phyloP scores from a whole-genome alignment of 108 stramenopile genomes.

The Cyclostephanos tholiformis region DNA sequence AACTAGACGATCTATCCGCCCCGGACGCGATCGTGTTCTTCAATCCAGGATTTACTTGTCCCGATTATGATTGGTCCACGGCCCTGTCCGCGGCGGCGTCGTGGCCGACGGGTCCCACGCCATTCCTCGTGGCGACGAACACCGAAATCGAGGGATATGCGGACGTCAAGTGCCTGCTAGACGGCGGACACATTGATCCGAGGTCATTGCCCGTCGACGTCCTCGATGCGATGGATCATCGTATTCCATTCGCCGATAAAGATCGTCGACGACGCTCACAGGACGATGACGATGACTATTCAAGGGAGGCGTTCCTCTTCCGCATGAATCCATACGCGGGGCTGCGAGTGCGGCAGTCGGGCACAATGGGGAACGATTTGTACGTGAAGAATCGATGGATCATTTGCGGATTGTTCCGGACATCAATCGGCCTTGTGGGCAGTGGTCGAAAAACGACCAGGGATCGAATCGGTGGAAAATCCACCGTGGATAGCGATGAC shows the following conservation, averaged over 20 bases:
- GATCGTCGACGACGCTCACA: slow-evolving; percentile 26
- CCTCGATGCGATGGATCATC: slow-evolving; percentile 32
- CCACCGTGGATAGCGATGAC: slow-evolving; percentile 11
- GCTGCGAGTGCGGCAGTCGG: slow-evolving; percentile 80
- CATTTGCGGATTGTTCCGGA: slow-evolving; percentile 65
- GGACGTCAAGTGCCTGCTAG: slow-evolving; percentile 71
- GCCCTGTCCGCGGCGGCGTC: slow-evolving; percentile 44
- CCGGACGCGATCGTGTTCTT: slow-evolving; percentile 85
- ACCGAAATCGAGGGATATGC: slow-evolving; percentile 87
- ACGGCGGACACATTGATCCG: slow-evolving; percentile 52
- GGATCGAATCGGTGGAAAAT: slow-evolving; percentile 11
- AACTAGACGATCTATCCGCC: slow-evolving; percentile 9
- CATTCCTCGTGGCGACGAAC: slow-evolving; percentile 86
- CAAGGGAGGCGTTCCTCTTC: slow-evolving; percentile 54
- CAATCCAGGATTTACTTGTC: slow-evolving; percentile 90
- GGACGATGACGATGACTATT: slow-evolving; percentile 28
- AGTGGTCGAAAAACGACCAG: background rate
- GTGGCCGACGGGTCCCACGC: slow-evolving; percentile 37
- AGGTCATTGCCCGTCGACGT: slow-evolving; percentile 35
- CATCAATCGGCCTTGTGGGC: background rate
- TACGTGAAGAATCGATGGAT: slow-evolving; percentile 89
- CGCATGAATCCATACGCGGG: slow-evolving; percentile 83
- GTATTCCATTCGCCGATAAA: slow-evolving; percentile 47
- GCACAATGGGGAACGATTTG: slow-evolving; percentile 91
- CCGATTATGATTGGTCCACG: slow-evolving; percentile 83